Evolutionary conservation across 2,329 filamentous ascomycete species (phyloP).

Genomic region (Fragosphaeria purpurea): DNA sequence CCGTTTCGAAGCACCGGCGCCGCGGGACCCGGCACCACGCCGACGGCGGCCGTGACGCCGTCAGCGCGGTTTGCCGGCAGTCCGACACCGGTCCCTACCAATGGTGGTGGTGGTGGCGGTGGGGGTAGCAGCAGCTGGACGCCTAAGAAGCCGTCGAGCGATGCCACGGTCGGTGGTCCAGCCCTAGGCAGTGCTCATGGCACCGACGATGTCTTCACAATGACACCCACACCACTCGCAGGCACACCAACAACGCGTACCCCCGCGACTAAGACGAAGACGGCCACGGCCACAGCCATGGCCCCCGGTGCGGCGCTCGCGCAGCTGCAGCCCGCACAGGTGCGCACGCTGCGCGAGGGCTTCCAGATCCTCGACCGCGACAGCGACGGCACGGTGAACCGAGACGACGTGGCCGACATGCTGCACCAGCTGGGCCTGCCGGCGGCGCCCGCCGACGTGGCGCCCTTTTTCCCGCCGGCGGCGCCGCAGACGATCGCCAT

Average conservation of each 20-base stretch:
- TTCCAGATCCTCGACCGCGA: constrained; percentile 90
- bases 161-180: constrained; percentile 20
- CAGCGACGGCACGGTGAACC: constrained; percentile 72
- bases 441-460: constrained; percentile 58
- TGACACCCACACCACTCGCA: too few relatives aligned
- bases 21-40: constrained; percentile 25
- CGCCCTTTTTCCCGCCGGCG: constrained; percentile 70
- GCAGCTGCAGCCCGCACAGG: constrained; percentile 69
- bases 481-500: constrained; percentile 67
- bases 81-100: constrained; percentile 28
- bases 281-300: constrained; percentile 21
- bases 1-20: constrained; percentile 28
- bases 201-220: too few relatives aligned
- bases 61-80: constrained; percentile 29
- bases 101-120: too few relatives aligned
- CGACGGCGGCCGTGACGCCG: constrained; percentile 21
- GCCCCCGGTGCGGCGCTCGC: constrained; percentile 48
- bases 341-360: constrained; percentile 79
- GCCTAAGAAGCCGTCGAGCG: constrained; percentile 14
- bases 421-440: constrained; percentile 76
- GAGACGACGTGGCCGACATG: constrained; percentile 80
- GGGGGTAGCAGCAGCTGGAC: constrained; percentile 24
- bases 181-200: too few relatives aligned
- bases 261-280: constrained; percentile 16
- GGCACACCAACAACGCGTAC: too few relatives aligned